Evolutionary conservation across 352 stramenopile genomes (phyloP), one percentile per base, ranked within the genome.

Genomic region (Globisporangium acanthophoron): DNA sequence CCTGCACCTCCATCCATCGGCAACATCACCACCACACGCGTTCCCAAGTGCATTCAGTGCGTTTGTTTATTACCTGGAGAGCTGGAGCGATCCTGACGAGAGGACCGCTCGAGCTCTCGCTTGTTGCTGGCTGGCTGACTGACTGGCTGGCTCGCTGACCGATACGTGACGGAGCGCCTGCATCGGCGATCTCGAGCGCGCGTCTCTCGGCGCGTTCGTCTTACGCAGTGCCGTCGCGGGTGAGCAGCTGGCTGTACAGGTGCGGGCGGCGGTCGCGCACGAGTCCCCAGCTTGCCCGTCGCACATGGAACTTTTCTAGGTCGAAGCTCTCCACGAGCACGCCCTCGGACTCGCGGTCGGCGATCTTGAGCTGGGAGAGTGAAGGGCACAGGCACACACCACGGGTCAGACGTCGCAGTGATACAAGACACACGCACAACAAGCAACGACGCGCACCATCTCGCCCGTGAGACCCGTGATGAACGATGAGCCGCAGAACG

Each of bases 401-500:
- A 67, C 9, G 20, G 8, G 13, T 18, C 12, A 41, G 11, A 41
- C 37, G 11, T 18, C 13, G 12, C 37, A 57, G 27, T 5, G 27
- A 44, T 31, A 5, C 20, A 24, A 3, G 4, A 20, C 11, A 39
- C 15, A 8, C 20, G 15, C 13, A 13, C n/a, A 12, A 6, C 21
- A 37, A 5, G 24, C 16, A 12, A 20, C 12, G n/a, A 15, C 9
- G 12, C 35, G 35, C 27, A 96, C 80, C 74, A 97, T 91, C 55
- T 94, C 88, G 37, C 90, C 90, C 15, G 87, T 97, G 56, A 96
- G 85, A 20, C 92, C 88, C 20, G 86, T 92, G 65, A 97, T 97
- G 71, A 97, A 97, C 2, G 86, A 96, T 43, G 82, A 94, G 3
- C 90, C 90, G 53, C 93, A 95, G 61, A 97, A 97, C n/a, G 82